phyloP scores from a whole-genome alignment of 2,329 filamentous ascomycete genomes.

The Diaporthe aspalathi region DNA sequence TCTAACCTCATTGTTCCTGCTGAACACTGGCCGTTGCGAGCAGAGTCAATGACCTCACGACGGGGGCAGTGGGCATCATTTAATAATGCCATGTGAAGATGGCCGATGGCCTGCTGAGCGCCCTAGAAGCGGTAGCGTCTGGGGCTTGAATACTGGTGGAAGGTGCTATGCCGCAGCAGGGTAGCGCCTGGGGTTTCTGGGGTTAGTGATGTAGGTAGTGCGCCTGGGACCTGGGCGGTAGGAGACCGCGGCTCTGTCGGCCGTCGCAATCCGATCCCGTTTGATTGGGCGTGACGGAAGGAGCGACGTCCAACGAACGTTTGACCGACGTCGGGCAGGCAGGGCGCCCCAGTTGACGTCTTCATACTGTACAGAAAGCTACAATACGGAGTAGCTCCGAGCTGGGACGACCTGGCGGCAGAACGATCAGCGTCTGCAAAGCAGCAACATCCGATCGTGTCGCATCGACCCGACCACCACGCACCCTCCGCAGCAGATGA shows the following conservation, averaged over 20 bases:
- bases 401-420: too few relatives aligned
- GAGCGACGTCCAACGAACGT: background rate
- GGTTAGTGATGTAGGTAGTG: too few relatives aligned
- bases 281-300: slow-evolving; percentile 32
- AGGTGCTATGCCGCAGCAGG: background rate
- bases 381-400: background rate
- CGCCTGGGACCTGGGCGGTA: too few relatives aligned
- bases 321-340: slow-evolving; percentile 29
- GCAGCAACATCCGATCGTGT: slow-evolving; percentile 26
- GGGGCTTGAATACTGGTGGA: background rate
- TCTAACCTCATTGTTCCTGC: background rate
- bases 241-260: slow-evolving; percentile 18
- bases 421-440: slow-evolving; percentile 7
- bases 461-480: slow-evolving; percentile 10
- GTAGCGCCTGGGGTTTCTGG: background rate
- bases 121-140: slow-evolving; percentile 4
- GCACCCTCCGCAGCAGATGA: slow-evolving; percentile 33
- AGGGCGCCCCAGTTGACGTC: slow-evolving; percentile 27
- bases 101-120: background rate
- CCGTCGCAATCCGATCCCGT: slow-evolving; percentile 25
- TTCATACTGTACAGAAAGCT: background rate
- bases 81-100: slow-evolving; percentile 20
- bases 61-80: background rate
- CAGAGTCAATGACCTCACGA: slow-evolving; percentile 38
- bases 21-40: background rate